Evolutionary conservation across 2,329 filamentous ascomycete species (phyloP), one percentile per base, ranked within the genome.

Genomic region (Penicillium corylophilum): DNA sequence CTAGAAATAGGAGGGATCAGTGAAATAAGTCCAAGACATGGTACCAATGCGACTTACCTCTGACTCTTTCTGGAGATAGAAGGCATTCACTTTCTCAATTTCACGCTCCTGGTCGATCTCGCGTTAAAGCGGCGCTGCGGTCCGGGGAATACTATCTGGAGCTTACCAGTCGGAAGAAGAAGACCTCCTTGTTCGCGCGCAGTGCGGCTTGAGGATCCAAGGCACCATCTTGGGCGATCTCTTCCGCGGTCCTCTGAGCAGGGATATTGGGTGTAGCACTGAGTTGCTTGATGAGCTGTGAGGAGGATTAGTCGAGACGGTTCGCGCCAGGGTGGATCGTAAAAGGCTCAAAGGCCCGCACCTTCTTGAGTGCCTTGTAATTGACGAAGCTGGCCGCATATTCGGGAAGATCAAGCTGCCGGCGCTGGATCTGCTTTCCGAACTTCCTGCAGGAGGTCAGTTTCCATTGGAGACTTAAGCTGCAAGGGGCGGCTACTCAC

Each of bases 351-450:
- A 28, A 12, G 47, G 13, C 46, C 38, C 59, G 5, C 47, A 95
- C 94, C 90, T 97, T 97, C 77, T 99, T 99, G 64, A 99, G 81
- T 54, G 91, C 92, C 78, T 99, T 99, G 80, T 99, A 99, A 77
- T 99, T 96, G 65, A 97, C 92, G 71, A 99, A 99, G 76, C 92
- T 96, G 60, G 93, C 91, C 56, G 94, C 93, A 87, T 99, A 99
- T 82, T 99, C 94, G 54, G 94, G 94, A 54, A 99, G 92, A 74
- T 99, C 94, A 68, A 99, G 89, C 82, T 99, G 94, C 72, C 92
- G 88, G 80, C 96, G 96, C 80, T 97, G 94, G 63, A 99, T 96
- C 73, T 96, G 90, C 81, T 99, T 99, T 74, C 94, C 94, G 79
- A 99, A 99, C 84, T 99, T 99, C 94, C 93, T 99, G 67, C 51